Percentiles rank a stretch among this genome's conserved stretches.
These are phyloP conservation scores for Aspergillus sp. DNA, from an alignment of 2,329 filamentous ascomycete genomes.

Conservation along the genomic window DNA sequence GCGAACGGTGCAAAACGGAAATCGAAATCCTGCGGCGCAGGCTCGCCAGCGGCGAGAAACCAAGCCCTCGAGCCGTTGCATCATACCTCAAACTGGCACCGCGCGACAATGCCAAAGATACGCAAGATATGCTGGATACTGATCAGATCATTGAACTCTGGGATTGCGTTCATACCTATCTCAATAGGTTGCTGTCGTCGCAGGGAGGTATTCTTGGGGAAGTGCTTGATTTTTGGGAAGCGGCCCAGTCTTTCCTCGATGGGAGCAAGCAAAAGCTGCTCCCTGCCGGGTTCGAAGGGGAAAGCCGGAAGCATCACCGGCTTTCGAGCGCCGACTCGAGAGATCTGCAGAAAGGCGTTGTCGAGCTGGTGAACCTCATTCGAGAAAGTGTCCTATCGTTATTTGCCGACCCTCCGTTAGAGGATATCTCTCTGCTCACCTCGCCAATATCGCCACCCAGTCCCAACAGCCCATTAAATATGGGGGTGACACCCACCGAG, in stretches of 20 bases:
- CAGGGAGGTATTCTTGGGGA: slow-evolving; percentile 81
- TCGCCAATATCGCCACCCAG: slow-evolving; percentile 71
- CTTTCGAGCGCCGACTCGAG: slow-evolving; percentile 68
- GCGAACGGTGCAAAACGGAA: slow-evolving; percentile 85
- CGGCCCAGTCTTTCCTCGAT: slow-evolving; percentile 82
- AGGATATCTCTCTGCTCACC: slow-evolving; percentile 84
- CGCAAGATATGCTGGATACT: slow-evolving; percentile 68
- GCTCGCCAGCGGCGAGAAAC: slow-evolving; percentile 72
- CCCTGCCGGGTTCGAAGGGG: slow-evolving; percentile 76
- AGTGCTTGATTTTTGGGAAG: slow-evolving; percentile 91
- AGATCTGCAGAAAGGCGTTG: slow-evolving; percentile 72
- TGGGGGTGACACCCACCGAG: slow-evolving; percentile 58
- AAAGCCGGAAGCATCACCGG: slow-evolving; percentile 77
- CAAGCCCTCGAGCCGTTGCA: slow-evolving; percentile 67
- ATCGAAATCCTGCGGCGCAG: slow-evolving; percentile 86
- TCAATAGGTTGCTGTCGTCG: slow-evolving; percentile 71
- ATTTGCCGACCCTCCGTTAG: slow-evolving; percentile 83
- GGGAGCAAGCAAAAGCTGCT: slow-evolving; percentile 78
- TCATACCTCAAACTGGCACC: slow-evolving; percentile 73
- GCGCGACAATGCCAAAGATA: slow-evolving; percentile 64
- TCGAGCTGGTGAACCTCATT: slow-evolving; percentile 81
- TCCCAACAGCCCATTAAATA: slow-evolving; percentile 63
- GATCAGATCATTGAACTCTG: slow-evolving; percentile 83
- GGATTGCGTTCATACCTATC: slow-evolving; percentile 78
- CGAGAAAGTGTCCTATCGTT: slow-evolving; percentile 77